These are phyloP conservation scores for Xeromyces bisporus DNA, from an alignment of 495 filamentous ascomycete genomes.

Conservation along the genomic window DNA sequence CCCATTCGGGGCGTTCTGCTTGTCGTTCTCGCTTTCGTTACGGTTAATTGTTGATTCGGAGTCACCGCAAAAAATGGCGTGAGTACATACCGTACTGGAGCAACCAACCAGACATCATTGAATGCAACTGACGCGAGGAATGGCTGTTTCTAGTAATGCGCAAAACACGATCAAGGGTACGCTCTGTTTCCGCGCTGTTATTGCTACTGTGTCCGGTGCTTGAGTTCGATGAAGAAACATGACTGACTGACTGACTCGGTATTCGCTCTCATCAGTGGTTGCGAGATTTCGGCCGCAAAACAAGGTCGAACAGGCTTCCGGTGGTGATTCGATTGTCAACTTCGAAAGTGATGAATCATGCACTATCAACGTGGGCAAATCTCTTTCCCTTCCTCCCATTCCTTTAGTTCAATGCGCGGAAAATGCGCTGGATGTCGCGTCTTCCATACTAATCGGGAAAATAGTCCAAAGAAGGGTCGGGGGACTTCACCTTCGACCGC, in stretches of 20 bases:
- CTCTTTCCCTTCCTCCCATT: conserved; percentile 2
- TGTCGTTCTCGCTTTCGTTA: not conserved
- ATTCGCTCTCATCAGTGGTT: conserved; percentile 44
- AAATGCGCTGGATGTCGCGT: not conserved
- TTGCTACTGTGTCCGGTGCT: not conserved
- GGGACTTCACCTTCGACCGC: conserved; percentile 89
- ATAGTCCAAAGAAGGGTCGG: conserved; percentile 67
- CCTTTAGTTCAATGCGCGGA: no score
- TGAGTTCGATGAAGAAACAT: no score
- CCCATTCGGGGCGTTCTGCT: not conserved
- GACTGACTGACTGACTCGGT: no score
- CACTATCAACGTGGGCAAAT: conserved; percentile 56
- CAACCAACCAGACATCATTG: no score
- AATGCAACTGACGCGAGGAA: no score
- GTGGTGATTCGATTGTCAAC: conserved; percentile 76
- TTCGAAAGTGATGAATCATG: conserved; percentile 88
- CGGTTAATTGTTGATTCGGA: conserved; percentile 6
- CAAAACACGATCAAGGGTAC: conserved; percentile 61
- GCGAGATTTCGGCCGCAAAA: conserved; percentile 96
- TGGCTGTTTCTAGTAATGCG: conserved; percentile 28
- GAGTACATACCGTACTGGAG: no score
- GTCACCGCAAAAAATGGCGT: conserved; percentile 2
- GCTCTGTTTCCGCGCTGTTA: conserved; percentile 8
- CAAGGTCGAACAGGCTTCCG: conserved; percentile 72
- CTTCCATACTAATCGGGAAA: not conserved